phyloP scores from a whole-genome alignment of 176 grass and related monocot genomes.

The Rhynchospora tenuis region DNA sequence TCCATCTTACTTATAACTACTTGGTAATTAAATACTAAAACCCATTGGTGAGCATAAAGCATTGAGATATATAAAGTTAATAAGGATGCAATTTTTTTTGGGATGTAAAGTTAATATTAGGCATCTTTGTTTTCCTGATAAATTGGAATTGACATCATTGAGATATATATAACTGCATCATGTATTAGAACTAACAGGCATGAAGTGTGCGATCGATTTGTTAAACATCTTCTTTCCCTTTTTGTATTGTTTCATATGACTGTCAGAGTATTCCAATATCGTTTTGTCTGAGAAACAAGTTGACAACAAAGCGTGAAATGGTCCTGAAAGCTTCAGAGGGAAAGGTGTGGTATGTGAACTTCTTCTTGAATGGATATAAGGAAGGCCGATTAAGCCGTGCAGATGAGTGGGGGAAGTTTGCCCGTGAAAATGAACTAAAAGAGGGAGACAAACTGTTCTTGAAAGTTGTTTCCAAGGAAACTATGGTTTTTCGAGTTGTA shows the following conservation, averaged over 20 bases:
- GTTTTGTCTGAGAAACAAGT: background rate
- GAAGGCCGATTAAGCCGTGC: background rate
- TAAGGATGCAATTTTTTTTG: background rate
- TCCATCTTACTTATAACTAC: conserved; percentile 8
- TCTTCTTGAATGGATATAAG: background rate
- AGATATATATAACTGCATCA: background rate
- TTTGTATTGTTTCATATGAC: background rate
- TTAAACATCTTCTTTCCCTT: background rate
- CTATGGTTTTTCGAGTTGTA: background rate
- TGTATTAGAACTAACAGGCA: too few relatives aligned
- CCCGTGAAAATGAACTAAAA: conserved; percentile 8
- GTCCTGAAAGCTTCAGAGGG: background rate
- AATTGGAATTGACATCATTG: background rate
- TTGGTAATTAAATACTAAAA: conserved; percentile 17
- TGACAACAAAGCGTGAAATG: background rate
- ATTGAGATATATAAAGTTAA: too few relatives aligned
- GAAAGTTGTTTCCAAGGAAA: background rate
- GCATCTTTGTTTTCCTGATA: background rate
- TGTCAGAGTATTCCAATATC: background rate
- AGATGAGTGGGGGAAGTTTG: background rate
- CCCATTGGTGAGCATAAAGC: too few relatives aligned
- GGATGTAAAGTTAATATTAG: background rate
- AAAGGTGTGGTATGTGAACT: background rate
- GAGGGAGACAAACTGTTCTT: background rate
- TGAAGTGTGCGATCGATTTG: background rate